These are phyloP conservation scores for Talaromyces ruber DNA, from an alignment of 495 filamentous ascomycete genomes.

Conservation along the genomic window DNA sequence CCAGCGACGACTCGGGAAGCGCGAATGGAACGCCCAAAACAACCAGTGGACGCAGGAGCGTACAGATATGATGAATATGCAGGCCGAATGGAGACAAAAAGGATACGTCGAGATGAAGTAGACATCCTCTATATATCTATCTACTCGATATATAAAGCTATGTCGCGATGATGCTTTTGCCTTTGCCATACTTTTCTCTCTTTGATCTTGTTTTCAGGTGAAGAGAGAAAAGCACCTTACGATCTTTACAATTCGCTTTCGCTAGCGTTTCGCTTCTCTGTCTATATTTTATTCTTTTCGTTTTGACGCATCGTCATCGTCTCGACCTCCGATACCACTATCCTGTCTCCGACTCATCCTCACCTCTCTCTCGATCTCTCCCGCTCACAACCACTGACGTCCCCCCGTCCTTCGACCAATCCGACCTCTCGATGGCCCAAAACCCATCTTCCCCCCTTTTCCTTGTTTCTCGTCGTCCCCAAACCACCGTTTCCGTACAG, in stretches of 20 bases:
- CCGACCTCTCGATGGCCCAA: background rate
- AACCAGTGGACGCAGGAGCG: constrained; percentile 49
- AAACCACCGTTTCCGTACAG: background rate
- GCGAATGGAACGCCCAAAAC: constrained; percentile 50
- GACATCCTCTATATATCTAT: background rate
- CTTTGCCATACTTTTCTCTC: background rate
- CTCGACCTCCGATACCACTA: background rate
- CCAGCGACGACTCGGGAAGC: constrained; percentile 56
- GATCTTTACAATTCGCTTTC: background rate
- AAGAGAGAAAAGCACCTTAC: background rate
- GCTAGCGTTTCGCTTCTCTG: background rate
- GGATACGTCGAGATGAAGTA: constrained; percentile 21
- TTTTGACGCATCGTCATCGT: background rate
- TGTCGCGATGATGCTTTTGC: constrained; percentile 2
- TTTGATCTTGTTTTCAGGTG: background rate
- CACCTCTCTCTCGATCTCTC: background rate
- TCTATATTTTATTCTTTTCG: background rate
- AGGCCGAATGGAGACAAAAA: constrained; percentile 28
- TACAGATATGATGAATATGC: constrained; percentile 52
- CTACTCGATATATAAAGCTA: background rate
- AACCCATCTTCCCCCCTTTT: background rate
- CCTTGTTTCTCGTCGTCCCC: too few species aligned
- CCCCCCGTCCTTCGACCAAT: background rate
- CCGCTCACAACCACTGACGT: background rate
- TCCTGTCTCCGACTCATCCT: background rate